Evolutionary conservation across 768 basidiomycete genomes (phyloP).

Genomic region (Lactarius hatsudake): DNA sequence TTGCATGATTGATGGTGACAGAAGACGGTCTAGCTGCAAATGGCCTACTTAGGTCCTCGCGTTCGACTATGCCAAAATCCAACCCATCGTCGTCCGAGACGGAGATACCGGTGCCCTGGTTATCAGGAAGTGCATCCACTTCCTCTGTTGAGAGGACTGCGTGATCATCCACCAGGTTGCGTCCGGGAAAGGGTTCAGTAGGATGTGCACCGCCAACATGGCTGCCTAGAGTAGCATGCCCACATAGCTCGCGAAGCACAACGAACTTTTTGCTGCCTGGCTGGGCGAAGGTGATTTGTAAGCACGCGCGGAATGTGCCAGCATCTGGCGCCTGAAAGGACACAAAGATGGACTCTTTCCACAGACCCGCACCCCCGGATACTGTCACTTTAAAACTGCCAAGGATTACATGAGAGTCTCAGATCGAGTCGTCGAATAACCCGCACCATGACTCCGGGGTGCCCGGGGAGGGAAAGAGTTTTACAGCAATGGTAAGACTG

Average conservation of each 20-base stretch:
- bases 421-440: background rate
- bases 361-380: background rate
- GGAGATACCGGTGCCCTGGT: conserved; percentile 46
- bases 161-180: background rate
- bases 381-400: conserved; percentile 5
- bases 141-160: background rate
- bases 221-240: background rate
- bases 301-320: background rate
- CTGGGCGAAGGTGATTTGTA: conserved; percentile 6
- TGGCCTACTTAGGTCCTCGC: conserved; percentile 30
- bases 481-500: conserved; percentile 1
- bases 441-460: conserved; percentile 11
- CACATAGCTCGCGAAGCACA: conserved; percentile 10
- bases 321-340: conserved; percentile 2
- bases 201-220: background rate
- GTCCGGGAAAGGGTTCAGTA: background rate
- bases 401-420: background rate
- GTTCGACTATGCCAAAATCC: conserved; percentile 52
- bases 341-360: background rate
- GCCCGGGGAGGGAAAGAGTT: background rate
- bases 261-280: background rate
- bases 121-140: conserved; percentile 36
- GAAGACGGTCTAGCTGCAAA: conserved; percentile 11
- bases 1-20: conserved; percentile 22
- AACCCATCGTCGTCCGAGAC: conserved; percentile 35